Base-by-base conservation (phyloP, 2,329 filamentous ascomycete species). In the Aspergillus uvarum region DNA sequence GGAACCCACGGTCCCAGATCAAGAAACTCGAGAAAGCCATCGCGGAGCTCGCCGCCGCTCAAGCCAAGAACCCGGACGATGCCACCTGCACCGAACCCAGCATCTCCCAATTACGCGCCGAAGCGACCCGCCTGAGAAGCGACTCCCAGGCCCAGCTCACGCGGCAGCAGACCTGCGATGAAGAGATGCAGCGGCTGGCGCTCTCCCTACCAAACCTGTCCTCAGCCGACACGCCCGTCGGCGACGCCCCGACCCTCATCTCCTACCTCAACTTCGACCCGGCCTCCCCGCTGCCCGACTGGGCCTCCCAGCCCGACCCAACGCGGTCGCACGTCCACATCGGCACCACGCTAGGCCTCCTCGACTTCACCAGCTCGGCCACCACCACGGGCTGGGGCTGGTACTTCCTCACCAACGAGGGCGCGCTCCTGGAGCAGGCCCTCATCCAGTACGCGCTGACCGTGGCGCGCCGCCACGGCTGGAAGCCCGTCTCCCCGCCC, bases 381-480 rank as follows among this genome's bases (percentile, higher is more conserved):
- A 87, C 85, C n/a, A 88, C 91, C 1, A 91, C 89, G 3, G 95
- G 95, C 42, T 99, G 94, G 94, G 95, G 95, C 1, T 99, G 92
- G 91, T 99, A 99, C 79, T 98, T 92, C 77, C 86, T 99, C 11
- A 82, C 91, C n/a, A 91, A 94, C 72, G 93, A 96, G 71, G 95
- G 88, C 8, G 93, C 93, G 0, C 86, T 95, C 74, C 84, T 99
- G n/a, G 95, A 99, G 77, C 94, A 98, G 73, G 95, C 95, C 0
- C 84, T 99, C 3, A 80, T 98, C 12, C 89, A 94, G 74, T 97
- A 96, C 74, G 89, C 95, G 0, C 82, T 98, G 3, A 82, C 83
- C 10, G 85, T 90, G 1, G 90, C 91, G 8, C 86, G 87, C 58
- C 84, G 83, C 52, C 83, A 86, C 65, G 91, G 91, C 54, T 99